Base-by-base conservation (phyloP, 306 rosid species). In the Biancaea sappan region DNA sequence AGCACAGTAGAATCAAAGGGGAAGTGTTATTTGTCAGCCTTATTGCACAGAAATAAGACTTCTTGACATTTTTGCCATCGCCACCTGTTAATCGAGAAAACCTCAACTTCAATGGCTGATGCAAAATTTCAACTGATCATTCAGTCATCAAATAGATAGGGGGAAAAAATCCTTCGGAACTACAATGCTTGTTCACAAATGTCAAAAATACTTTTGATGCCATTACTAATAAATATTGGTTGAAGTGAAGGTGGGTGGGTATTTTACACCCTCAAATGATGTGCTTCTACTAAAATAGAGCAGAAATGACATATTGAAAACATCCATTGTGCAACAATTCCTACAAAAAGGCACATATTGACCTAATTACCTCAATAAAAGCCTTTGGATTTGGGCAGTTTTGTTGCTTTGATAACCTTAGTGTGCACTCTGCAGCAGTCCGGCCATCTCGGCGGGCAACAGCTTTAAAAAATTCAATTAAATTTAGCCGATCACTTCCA, bases 301-400 rank as follows among this genome's bases (percentile, higher is more conserved):
- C 32, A 38, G 50, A 68, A 29, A 47, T n/a, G 11, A 66, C 59
- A 47, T n/a, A 7, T 15, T 6, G 1, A 64, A 5, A 22, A 24
- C 38, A 8, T 14, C 16, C 12, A 61, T 1, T 64, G 18, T 1
- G 16, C 40, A 71, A 59, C 18, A 13, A 25, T 12, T 41, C 34
- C 63, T 19, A 22, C 38, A 3, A 21, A 63, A 13, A 69, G 32
- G 59, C 28, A 34, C 25, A 16, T 19, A 2, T 4, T 38, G 25
- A 66, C 66, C 24, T 31, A 26, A 54, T 66, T 82, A 94, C 98
- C 98, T 91, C 91, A 62, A 91, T 87, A 80, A 91, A 94, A 71
- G 95, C 97, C 82, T 84, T 83, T 32, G 98, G 98, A 84, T 94
- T 73, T n/a, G 98, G 99, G 79, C 99, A 94, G 66, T 87, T 94